Conservation (phyloP, 2,329 filamentous ascomycete species). For the Sporothrix variecibatus region DNA sequence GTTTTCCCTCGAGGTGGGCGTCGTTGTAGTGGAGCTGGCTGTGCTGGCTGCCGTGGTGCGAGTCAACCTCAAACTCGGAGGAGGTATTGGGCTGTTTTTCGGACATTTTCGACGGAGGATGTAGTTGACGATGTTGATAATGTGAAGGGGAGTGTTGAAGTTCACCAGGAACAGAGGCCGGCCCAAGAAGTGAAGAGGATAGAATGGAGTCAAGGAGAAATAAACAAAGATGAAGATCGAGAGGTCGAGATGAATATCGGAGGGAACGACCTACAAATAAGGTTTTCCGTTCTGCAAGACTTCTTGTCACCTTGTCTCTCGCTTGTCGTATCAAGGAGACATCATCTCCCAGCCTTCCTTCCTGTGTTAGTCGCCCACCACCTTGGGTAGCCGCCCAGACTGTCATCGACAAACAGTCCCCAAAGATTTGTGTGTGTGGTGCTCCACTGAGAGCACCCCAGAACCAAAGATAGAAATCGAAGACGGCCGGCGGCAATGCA, state of each 20-base stretch:
- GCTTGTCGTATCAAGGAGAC: not conserved
- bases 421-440: not conserved
- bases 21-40: slow-evolving; percentile 35
- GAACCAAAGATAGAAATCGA: not conserved
- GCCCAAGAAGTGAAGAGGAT: not conserved
- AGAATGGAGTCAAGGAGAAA: not conserved
- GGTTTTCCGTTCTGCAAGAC: not conserved
- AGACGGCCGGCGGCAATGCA: slow-evolving; percentile 3
- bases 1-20: slow-evolving; percentile 42
- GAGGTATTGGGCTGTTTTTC: slow-evolving; percentile 36
- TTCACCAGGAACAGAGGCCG: slow-evolving; percentile 17
- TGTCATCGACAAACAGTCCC: not conserved
- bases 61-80: slow-evolving; percentile 54
- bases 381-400: not conserved
- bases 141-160: not conserved
- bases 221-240: not conserved
- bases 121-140: not conserved
- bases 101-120: slow-evolving; percentile 24
- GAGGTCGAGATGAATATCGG: not conserved
- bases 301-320: not conserved
- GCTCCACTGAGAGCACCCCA: not conserved
- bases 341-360: not conserved
- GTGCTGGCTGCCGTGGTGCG: slow-evolving; percentile 27
- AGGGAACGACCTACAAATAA: slow-evolving; percentile 8
- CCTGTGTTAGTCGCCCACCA: not conserved